Conservation (phyloP, 306 rosid species). For the Sesbania bispinosa region DNA sequence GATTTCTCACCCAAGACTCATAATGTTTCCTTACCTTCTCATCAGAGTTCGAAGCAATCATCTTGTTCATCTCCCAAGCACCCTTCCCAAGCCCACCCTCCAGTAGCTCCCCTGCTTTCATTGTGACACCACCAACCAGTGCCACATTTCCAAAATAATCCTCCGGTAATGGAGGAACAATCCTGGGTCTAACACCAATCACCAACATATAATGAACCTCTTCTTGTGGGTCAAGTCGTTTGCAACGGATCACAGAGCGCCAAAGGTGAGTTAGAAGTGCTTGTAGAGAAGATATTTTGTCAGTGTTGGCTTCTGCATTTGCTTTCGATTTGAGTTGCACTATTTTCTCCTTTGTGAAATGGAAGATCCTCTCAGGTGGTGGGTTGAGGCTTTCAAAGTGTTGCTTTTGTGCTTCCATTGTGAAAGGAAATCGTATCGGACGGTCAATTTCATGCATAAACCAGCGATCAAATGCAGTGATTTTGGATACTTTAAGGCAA, state of each 20-base stretch:
- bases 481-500: not conserved
- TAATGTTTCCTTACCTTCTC: not conserved
- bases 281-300: slow-evolving; percentile 48
- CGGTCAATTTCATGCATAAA: not conserved
- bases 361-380: not conserved
- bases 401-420: not conserved
- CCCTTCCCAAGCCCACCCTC: slow-evolving; percentile 27
- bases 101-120: slow-evolving; percentile 32
- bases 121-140: not conserved
- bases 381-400: not conserved
- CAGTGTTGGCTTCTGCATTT: slow-evolving; percentile 17
- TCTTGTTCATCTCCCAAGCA: slow-evolving; percentile 39
- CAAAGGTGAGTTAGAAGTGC: slow-evolving; percentile 39
- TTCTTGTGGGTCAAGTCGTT: slow-evolving; percentile 6
- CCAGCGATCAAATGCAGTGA: not conserved
- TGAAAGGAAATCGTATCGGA: slow-evolving; percentile 25
- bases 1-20: slow-evolving; percentile 35
- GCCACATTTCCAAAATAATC: slow-evolving; percentile 35
- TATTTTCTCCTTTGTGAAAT: slow-evolving; percentile 16
- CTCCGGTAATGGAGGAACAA: slow-evolving; percentile 29
- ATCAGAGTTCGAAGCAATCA: slow-evolving; percentile 19
- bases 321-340: slow-evolving; percentile 37
- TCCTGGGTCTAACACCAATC: slow-evolving; percentile 24
- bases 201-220: not conserved
- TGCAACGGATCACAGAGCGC: slow-evolving; percentile 22